These are phyloP conservation scores for Westerdykella aurantiaca DNA, from an alignment of 2,329 filamentous ascomycete genomes.

Conservation along the genomic window DNA sequence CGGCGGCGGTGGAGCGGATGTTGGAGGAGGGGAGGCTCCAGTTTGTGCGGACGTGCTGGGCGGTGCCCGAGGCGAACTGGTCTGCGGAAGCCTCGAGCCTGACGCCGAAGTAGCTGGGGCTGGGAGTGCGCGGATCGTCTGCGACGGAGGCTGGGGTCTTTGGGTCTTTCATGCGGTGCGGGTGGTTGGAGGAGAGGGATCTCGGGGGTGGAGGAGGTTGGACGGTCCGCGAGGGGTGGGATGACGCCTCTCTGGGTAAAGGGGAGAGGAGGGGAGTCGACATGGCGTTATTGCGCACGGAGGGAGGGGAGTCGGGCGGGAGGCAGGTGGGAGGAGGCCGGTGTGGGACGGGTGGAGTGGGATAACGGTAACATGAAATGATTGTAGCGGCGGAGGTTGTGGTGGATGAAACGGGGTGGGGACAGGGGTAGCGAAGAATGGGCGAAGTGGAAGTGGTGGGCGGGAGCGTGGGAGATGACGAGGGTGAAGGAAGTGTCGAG, in stretches of 20 bases:
- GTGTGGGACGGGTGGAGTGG: neutral
- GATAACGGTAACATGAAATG: neutral
- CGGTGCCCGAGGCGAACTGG: conserved; percentile 55
- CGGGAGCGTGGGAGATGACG: no score
- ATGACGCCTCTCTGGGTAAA: neutral
- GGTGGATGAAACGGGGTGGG: neutral
- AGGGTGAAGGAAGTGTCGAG: no score
- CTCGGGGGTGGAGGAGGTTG: neutral
- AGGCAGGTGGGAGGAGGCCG: neutral
- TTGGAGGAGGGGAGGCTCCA: conserved; percentile 70
- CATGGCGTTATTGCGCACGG: neutral
- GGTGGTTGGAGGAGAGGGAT: neutral
- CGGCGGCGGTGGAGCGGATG: conserved; percentile 62
- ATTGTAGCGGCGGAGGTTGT: neutral
- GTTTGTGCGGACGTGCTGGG: conserved; percentile 59
- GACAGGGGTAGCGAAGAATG: neutral
- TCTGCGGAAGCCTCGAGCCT: conserved; percentile 58
- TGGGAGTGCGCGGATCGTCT: conserved; percentile 42
- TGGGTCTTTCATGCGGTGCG: conserved; percentile 30
- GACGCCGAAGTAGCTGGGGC: conserved; percentile 85
- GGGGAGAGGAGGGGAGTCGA: neutral
- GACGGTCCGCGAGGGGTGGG: neutral
- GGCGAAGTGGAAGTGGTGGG: no score
- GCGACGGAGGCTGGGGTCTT: conserved; percentile 27
- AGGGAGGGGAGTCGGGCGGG: neutral